Percentiles rank a stretch among this genome's conserved stretches.
phyloP scores from a whole-genome alignment of 441 rosid species.

The Capsella rubella region DNA sequence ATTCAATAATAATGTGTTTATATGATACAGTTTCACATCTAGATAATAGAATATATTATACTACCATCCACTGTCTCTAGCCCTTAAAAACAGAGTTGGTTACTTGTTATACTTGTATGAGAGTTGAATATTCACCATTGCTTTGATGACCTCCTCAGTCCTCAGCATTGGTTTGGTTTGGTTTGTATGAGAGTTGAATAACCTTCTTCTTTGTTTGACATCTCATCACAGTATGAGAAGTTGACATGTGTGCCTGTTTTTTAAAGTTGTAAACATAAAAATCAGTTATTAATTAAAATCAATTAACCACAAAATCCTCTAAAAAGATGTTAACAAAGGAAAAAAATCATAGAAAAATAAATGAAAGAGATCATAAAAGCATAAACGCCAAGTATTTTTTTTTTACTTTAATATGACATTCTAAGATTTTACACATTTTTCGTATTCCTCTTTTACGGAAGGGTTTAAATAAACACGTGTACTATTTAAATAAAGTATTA shows the following conservation, averaged over 20 bases:
- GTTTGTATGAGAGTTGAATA: not conserved
- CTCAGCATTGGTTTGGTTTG: too few relatives aligned
- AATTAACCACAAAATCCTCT: not conserved
- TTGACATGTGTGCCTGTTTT: not conserved
- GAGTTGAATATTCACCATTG: too few relatives aligned
- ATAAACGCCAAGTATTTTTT: too few relatives aligned
- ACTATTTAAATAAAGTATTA: not conserved
- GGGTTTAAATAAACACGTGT: not conserved
- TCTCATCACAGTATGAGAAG: not conserved
- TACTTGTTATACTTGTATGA: too few relatives aligned
- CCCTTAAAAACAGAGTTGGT: too few relatives aligned
- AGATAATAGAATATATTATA: too few relatives aligned
- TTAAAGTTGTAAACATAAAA: not conserved
- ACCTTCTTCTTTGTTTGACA: not conserved
- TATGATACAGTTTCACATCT: not conserved
- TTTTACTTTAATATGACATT: not conserved
- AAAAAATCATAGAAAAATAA: not conserved
- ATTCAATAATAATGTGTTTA: not conserved
- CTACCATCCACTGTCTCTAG: too few relatives aligned
- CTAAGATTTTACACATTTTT: not conserved
- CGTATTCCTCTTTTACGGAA: not conserved
- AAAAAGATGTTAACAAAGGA: not conserved
- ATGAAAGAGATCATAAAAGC: not conserved
- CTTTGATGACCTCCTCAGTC: too few relatives aligned
- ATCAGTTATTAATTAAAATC: not conserved